These are phyloP conservation scores for Zygoascus tannicola DNA, from an alignment of 805 yeast genomes.

Conservation along the genomic window DNA sequence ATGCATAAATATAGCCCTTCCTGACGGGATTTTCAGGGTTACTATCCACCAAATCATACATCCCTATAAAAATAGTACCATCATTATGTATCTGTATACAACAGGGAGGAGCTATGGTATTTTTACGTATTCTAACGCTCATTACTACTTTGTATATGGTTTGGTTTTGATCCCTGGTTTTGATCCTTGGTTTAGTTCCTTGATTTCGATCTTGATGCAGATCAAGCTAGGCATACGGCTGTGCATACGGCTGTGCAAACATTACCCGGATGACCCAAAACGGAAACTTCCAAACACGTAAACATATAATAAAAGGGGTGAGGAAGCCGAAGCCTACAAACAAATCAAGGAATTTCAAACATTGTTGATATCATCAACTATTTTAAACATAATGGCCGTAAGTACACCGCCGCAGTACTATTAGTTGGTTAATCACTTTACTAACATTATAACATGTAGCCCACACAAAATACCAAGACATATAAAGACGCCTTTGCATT, in stretches of 20 bases:
- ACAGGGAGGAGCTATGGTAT: conserved; percentile 70
- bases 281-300: neutral
- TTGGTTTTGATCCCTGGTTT: too few relatives aligned
- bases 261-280: too few relatives aligned
- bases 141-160: too few relatives aligned
- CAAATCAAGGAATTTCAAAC: too few relatives aligned
- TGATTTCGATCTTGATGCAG: too few relatives aligned
- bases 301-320: too few relatives aligned
- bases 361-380: conserved; percentile 3
- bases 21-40: conserved; percentile 38
- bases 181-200: too few relatives aligned
- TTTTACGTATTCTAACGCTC: neutral
- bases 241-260: too few relatives aligned
- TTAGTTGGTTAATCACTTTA: too few relatives aligned
- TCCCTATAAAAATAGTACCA: conserved; percentile 55
- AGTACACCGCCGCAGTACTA: too few relatives aligned
- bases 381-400: neutral
- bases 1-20: conserved; percentile 49
- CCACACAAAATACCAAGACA: conserved; percentile 31
- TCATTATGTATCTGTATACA: conserved; percentile 51
- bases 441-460: conserved; percentile 8
- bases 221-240: too few relatives aligned
- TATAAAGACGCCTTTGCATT: conserved; percentile 92
- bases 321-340: too few relatives aligned
- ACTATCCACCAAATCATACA: conserved; percentile 62